These are phyloP conservation scores for Kuraishia floccosa DNA, from an alignment of 805 yeast species.

Conservation along the genomic window DNA sequence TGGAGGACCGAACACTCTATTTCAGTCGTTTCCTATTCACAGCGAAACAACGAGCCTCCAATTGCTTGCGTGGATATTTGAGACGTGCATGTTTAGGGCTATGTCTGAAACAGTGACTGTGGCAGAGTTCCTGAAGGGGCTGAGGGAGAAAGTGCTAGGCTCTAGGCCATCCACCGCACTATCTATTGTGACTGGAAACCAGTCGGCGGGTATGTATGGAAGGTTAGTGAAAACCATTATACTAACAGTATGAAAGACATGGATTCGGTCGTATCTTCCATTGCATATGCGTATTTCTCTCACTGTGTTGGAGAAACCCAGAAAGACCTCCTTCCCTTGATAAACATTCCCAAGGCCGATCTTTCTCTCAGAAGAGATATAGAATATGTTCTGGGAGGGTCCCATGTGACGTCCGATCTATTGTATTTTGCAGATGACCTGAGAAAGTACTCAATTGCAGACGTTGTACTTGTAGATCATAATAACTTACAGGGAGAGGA, in stretches of 20 bases:
- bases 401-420: constrained; percentile 32
- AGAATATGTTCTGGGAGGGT: constrained; percentile 32
- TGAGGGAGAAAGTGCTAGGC: constrained; percentile 6
- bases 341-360: constrained; percentile 63
- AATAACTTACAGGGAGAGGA: constrained; percentile 49
- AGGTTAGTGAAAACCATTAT: background rate
- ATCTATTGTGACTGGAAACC: constrained; percentile 63
- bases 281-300: constrained; percentile 56
- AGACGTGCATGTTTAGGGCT: too few relatives aligned
- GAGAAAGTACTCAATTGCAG: constrained; percentile 9
- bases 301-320: constrained; percentile 19
- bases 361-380: constrained; percentile 65
- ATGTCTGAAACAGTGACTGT: too few relatives aligned
- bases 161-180: constrained; percentile 2
- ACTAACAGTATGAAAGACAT: constrained; percentile 29
- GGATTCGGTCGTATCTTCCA: constrained; percentile 76
- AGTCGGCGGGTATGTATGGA: constrained; percentile 43
- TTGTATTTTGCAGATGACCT: constrained; percentile 66
- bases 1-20: too few relatives aligned
- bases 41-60: too few relatives aligned
- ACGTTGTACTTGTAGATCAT: constrained; percentile 72
- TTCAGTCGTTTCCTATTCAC: too few relatives aligned
- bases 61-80: too few relatives aligned
- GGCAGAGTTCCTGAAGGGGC: constrained; percentile 4
- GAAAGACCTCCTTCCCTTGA: constrained; percentile 42